Base-by-base conservation (phyloP, 2,329 filamentous ascomycete species). In the Microsporum audouinii region DNA sequence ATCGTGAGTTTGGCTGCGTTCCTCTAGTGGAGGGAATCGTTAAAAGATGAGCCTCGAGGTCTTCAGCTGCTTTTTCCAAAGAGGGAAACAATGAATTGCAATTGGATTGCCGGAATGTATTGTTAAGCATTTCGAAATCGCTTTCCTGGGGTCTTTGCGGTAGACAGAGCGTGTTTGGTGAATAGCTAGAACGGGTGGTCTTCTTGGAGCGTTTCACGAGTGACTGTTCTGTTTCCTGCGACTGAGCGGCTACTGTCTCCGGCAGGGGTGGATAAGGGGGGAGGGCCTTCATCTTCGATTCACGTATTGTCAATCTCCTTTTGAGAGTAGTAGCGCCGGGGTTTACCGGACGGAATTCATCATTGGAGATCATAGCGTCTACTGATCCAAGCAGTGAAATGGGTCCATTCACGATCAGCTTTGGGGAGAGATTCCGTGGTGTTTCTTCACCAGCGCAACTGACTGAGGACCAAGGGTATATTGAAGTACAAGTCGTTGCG, bases 221-320 rank as follows among this genome's bases (percentile, higher is more conserved):
- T 55, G 56, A 33, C 49, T 43, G 27, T n/a, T 5, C 5, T 7
- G 59, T 6, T 53, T 12, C n/a, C 2, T 17, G 23, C 7, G 43
- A n/a, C 41, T 7, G 12, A 17, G 7, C 3, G 43, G 10, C 36
- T n/a, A 27, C 55, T 55, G 39, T 41, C 47, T 14, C 38, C 33
- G 58, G 10, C 56, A 63, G 43, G 61, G 67, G 23, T 67, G 69
- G 43, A 69, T 64, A 6, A 3, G 70, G 67, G 14, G 76, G 75
- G 3, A 77, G 68, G 5, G 75, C 74, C 58, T 77, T 77, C 59
- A 76, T 73, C 60, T 66, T 71, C 23, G 71, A 60, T 27, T 73
- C 67, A 10, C 65, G 64, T 27, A 69, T 62, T 1, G 69, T 69
- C 7, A 65, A 62, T 6, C 65, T 68, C 58, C 64, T 64, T 27